phyloP scores from a whole-genome alignment of 495 filamentous ascomycete species.

The Penicillium pulvis region DNA sequence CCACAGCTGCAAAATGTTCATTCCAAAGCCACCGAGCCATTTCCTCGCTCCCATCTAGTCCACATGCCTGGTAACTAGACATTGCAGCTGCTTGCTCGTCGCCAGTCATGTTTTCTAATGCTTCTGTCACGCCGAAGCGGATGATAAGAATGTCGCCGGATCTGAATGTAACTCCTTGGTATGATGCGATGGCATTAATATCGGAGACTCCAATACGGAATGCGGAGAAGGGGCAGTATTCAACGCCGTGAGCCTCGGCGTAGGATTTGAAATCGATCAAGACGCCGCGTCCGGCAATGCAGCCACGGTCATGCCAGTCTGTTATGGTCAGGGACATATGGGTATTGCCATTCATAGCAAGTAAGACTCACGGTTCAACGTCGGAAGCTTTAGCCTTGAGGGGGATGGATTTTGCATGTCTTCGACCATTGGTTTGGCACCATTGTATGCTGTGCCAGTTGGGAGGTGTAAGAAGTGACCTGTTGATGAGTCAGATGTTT shows the following conservation, averaged over 20 bases:
- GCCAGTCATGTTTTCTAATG: slow-evolving; percentile 27
- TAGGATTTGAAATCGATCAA: slow-evolving; percentile 48
- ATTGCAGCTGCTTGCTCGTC: slow-evolving; percentile 31
- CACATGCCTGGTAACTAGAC: slow-evolving; percentile 12
- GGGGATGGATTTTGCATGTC: slow-evolving; percentile 34
- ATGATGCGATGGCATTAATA: slow-evolving; percentile 34
- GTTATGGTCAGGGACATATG: slow-evolving; percentile 5
- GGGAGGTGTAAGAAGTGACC: slow-evolving; percentile 44
- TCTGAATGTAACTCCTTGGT: slow-evolving; percentile 35
- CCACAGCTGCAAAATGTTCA: slow-evolving; percentile 34
- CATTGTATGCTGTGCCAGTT: slow-evolving; percentile 57
- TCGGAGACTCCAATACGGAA: slow-evolving; percentile 34
- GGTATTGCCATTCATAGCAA: neutral
- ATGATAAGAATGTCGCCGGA: slow-evolving; percentile 49
- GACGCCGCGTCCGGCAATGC: slow-evolving; percentile 46
- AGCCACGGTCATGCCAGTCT: slow-evolving; percentile 41
- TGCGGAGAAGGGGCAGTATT: slow-evolving; percentile 35
- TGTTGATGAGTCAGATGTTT: slow-evolving; percentile 2
- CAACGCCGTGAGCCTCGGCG: slow-evolving; percentile 34
- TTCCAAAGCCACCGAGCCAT: slow-evolving; percentile 39
- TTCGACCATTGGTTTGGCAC: slow-evolving; percentile 37
- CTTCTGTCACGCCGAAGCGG: slow-evolving; percentile 47
- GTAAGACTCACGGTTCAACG: slow-evolving; percentile 25
- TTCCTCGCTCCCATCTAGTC: slow-evolving; percentile 29
- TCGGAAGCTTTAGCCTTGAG: slow-evolving; percentile 13